Evolutionary conservation across 371 early-diverging fungal species (phyloP).

Genomic region (Nosema muscidifuracis): DNA sequence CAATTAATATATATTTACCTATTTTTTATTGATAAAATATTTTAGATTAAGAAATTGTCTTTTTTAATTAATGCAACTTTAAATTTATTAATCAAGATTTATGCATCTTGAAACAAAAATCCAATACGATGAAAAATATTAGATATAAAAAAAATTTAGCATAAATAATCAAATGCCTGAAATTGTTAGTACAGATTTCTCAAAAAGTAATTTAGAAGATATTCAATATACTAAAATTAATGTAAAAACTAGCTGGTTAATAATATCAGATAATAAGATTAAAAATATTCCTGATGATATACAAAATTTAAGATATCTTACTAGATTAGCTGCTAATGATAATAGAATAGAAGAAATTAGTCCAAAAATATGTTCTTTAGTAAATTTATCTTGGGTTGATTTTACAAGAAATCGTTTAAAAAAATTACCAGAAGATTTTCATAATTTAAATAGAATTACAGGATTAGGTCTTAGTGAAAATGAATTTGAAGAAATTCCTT

Average conservation of each 20-base stretch:
- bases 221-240: slow-evolving; percentile 43
- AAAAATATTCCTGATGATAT: slow-evolving; percentile 53
- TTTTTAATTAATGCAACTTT: too few relatives aligned
- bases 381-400: slow-evolving; percentile 62
- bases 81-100: too few relatives aligned
- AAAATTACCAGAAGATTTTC: slow-evolving; percentile 63
- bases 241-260: slow-evolving; percentile 57
- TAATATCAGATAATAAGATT: slow-evolving; percentile 61
- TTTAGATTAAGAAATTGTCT: too few relatives aligned
- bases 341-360: slow-evolving; percentile 58
- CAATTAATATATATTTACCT: too few relatives aligned
- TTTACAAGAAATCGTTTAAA: slow-evolving; percentile 61
- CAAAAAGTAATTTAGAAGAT: slow-evolving; percentile 27
- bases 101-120: too few relatives aligned
- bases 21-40: too few relatives aligned
- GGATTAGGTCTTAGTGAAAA: slow-evolving; percentile 66
- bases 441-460: slow-evolving; percentile 63
- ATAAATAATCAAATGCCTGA: slow-evolving; percentile 42
- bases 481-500: slow-evolving; percentile 61
- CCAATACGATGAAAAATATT: too few relatives aligned
- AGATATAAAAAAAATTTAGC: neutral
- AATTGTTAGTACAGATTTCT: slow-evolving; percentile 36
- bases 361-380: slow-evolving; percentile 46
- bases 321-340: slow-evolving; percentile 63
- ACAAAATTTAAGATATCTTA: slow-evolving; percentile 48